Conservation (phyloP, 176 grass and related monocot genomes). For the Coix lacrymajobi region DNA sequence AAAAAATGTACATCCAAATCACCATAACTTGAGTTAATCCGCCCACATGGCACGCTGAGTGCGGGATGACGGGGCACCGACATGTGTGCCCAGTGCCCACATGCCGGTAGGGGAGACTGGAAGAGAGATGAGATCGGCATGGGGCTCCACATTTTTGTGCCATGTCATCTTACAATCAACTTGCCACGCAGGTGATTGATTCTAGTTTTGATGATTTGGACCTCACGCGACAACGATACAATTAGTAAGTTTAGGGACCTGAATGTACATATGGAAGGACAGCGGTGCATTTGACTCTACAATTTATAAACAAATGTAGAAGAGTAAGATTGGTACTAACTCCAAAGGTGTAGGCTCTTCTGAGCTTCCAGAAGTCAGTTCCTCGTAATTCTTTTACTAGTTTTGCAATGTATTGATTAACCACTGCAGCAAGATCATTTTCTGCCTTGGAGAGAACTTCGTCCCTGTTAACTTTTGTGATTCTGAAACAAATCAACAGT, state of each 20-base stretch:
- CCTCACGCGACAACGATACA: not conserved
- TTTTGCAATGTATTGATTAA: constrained; percentile 71
- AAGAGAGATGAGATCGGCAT: not conserved
- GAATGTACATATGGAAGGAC: not conserved
- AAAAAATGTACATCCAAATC: not conserved
- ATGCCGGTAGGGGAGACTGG: not conserved
- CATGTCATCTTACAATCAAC: not conserved
- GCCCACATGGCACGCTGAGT: not conserved
- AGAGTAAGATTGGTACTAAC: constrained; percentile 39
- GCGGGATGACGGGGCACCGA: not conserved
- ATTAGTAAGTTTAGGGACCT: not conserved
- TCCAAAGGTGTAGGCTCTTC: constrained; percentile 88
- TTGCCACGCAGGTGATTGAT: not conserved
- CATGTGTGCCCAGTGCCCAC: not conserved
- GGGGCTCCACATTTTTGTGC: not conserved
- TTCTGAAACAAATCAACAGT: constrained; percentile 50
- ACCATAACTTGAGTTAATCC: not conserved
- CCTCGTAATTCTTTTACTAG: constrained; percentile 91
- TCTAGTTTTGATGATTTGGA: not conserved
- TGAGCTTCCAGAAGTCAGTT: constrained; percentile 97
- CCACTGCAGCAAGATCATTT: constrained; percentile 79
- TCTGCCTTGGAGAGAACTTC: constrained; percentile 90
- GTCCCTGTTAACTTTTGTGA: constrained; percentile 80
- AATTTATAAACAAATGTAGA: constrained; percentile 22
- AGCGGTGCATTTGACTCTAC: not conserved